Base-by-base conservation (phyloP, 148 eudicot genomes). In the Chenopodium berlandieri region DNA sequence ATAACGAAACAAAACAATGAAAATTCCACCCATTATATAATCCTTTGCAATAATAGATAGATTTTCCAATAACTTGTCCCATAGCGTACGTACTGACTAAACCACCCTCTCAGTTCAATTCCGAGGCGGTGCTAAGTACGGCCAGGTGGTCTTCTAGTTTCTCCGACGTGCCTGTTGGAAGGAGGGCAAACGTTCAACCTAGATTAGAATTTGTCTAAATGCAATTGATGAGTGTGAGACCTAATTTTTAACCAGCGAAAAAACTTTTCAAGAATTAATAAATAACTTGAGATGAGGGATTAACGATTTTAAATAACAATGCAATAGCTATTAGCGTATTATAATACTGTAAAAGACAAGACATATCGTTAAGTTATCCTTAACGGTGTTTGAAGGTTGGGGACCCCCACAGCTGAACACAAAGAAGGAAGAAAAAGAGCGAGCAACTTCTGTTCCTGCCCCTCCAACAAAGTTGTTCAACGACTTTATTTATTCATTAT, bases 131-230 rank as follows among this genome's bases (percentile, higher is more conserved):
- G 73, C 82, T 81, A 90, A 65, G 47, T 85, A 84, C 86, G 90
- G 47, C 85, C 86, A 44, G 93, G 88, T n/a, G 87, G 85, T 78
- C 76, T 74, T 66, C 82, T 80, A 32, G 80, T 52, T 27, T 83
- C 85, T 74, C 91, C 86, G 32, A 77, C 78, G 81, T 85, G 83
- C 88, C 95, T 92, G 90, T 67, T 60, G 54, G 71, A 31, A 40
- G 30, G 23, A 52, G 56, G 17, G 64, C 34, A 79, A 37, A 31
- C 9, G 34, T 19, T 2, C 37, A 20, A 34, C 25, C 37, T 72
- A 54, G 40, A 81, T 62, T 16, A 84, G 64, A 40, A 73, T 32
- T 37, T 37, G 40, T 37, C 6, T 37, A 37, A 4, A 37, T 5
- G 40, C 7, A 0, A 37, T 37, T 37, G 40, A 37, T 37, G 40